A percentile compares a stretch with the other conserved stretches of the same genome.
phyloP scores from a whole-genome alignment of 169 alveolate genomes.

The Toxoplasma gondii region DNA sequence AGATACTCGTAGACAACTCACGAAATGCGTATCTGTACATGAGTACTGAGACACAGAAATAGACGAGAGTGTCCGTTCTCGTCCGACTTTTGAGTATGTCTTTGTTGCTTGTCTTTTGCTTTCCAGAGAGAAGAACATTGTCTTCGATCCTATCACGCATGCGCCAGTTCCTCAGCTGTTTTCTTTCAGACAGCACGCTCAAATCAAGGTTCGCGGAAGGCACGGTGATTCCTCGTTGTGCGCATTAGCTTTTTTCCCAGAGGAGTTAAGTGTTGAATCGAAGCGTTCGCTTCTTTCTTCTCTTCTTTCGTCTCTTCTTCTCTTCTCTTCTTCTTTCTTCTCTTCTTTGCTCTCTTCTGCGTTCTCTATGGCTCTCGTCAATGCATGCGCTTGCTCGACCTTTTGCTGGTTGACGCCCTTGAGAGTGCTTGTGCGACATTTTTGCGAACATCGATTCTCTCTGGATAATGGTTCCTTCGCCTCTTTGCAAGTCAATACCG shows the following conservation, averaged over 20 bases:
- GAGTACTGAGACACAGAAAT: too few relatives aligned
- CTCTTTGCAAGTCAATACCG: too few relatives aligned
- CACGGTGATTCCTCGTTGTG: not conserved
- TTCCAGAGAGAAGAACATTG: slow-evolving; percentile 78
- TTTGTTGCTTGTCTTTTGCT: not conserved
- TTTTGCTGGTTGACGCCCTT: too few relatives aligned
- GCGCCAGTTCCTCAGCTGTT: slow-evolving; percentile 85
- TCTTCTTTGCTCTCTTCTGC: not conserved
- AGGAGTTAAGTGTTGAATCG: too few relatives aligned
- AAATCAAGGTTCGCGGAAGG: slow-evolving; percentile 55
- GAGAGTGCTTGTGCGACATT: too few relatives aligned
- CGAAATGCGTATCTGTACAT: not conserved
- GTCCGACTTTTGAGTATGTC: not conserved
- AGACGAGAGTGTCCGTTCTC: not conserved
- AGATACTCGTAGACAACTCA: too few relatives aligned
- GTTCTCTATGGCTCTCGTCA: too few relatives aligned
- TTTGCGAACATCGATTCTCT: too few relatives aligned
- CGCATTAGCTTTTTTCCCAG: not conserved
- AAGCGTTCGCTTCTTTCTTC: too few relatives aligned
- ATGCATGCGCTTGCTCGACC: too few relatives aligned
- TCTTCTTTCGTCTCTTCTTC: not conserved
- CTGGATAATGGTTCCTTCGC: too few relatives aligned
- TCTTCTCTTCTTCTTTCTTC: not conserved
- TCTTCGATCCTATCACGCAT: slow-evolving; percentile 77
- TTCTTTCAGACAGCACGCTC: slow-evolving; percentile 78